Evolutionary conservation across 1,284 basidiomycete species (phyloP).

Genomic region (Sporisorium exsertum): DNA sequence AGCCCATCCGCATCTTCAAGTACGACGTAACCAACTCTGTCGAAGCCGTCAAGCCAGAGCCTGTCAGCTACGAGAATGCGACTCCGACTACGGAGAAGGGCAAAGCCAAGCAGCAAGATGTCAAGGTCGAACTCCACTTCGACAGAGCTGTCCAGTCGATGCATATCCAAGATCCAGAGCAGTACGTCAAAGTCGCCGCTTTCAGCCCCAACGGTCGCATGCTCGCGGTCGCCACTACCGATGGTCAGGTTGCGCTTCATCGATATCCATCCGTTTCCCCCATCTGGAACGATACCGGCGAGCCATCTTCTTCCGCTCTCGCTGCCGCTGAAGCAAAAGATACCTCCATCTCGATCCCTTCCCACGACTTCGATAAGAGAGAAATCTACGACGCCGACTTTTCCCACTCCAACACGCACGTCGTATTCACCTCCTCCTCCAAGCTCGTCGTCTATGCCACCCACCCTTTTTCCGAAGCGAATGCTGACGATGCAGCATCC

Average conservation of each 20-base stretch:
- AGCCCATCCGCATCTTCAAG: constrained; percentile 57
- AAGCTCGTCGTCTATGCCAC: constrained; percentile 60
- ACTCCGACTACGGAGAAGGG: constrained; percentile 20
- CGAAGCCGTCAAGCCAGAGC: background rate
- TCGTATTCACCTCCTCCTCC: constrained; percentile 57
- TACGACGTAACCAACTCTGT: constrained; percentile 22
- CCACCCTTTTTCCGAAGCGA: constrained; percentile 32
- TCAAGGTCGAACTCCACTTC: constrained; percentile 32
- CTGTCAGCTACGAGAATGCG: constrained; percentile 1
- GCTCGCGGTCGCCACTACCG: constrained; percentile 60
- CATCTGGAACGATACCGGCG: constrained; percentile 45
- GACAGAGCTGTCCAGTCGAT: constrained; percentile 36
- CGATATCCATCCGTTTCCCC: constrained; percentile 56
- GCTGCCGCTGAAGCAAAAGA: constrained; percentile 45
- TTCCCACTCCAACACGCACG: constrained; percentile 57
- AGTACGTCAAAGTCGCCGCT: constrained; percentile 51
- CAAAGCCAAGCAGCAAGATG: constrained; percentile 23
- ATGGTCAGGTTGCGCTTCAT: constrained; percentile 60
- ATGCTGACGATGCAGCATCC: constrained; percentile 13
- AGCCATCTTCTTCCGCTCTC: constrained; percentile 28
- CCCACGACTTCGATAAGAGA: constrained; percentile 49
- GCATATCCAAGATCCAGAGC: constrained; percentile 55
- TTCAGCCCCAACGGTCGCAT: constrained; percentile 60
- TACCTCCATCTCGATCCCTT: constrained; percentile 43
- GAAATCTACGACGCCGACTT: constrained; percentile 67